These are phyloP conservation scores for Cicer pinnatifidum DNA, from an alignment of 306 rosid genomes.

Conservation along the genomic window DNA sequence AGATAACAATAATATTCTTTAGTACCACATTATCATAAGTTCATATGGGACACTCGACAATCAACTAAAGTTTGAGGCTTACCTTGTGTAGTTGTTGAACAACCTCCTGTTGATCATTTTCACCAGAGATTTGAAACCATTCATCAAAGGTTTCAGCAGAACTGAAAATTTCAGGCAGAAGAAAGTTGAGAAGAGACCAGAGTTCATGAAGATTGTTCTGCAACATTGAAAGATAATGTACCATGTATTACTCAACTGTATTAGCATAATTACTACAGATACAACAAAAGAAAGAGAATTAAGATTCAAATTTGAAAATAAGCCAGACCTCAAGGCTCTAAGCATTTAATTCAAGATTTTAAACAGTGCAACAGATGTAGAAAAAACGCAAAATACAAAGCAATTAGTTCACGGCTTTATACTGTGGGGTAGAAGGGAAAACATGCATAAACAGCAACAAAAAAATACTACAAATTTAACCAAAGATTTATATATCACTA, in stretches of 20 bases:
- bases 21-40: neutral
- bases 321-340: constrained; percentile 6
- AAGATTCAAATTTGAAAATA: constrained; percentile 32
- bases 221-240: constrained; percentile 30
- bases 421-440: neutral
- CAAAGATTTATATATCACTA: neutral
- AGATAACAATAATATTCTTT: constrained; percentile 31
- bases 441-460: neutral
- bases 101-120: constrained; percentile 98
- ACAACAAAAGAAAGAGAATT: neutral
- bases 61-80: constrained; percentile 24
- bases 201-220: constrained; percentile 99
- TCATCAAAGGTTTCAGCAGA: constrained; percentile 99
- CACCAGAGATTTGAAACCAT: constrained; percentile 99
- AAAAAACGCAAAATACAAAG: neutral
- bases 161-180: constrained; percentile 97
- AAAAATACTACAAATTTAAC: neutral
- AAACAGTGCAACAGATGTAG: no score
- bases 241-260: neutral
- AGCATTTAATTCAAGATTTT: neutral
- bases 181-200: constrained; percentile 97
- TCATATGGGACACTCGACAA: constrained; percentile 17
- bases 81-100: constrained; percentile 99
- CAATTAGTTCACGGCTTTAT: neutral
- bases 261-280: neutral